Evolutionary conservation across 352 stramenopile genomes (phyloP).

Genomic region (Phytophthora syringae): DNA sequence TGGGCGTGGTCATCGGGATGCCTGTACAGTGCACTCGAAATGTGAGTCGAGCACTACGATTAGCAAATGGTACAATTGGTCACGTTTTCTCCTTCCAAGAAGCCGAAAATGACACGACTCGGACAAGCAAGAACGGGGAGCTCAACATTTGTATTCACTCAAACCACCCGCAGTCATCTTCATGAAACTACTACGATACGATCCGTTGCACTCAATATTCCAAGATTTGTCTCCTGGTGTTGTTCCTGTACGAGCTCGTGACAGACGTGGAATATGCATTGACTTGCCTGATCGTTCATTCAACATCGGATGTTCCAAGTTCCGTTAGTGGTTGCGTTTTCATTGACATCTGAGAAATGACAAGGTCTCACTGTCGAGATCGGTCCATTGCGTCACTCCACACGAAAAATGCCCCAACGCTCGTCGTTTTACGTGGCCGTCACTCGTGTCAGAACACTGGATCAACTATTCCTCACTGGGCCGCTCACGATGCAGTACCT

Average conservation of each 20-base stretch:
- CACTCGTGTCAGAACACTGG: no score
- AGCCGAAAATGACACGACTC: not conserved
- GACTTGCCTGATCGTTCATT: not conserved
- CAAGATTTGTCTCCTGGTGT: not conserved
- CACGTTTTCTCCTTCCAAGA: not conserved
- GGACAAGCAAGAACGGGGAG: not conserved
- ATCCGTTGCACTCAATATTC: not conserved
- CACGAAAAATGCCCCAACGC: not conserved
- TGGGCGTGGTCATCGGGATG: not conserved
- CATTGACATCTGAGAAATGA: constrained; percentile 6
- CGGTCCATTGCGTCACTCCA: not conserved
- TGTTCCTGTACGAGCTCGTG: not conserved
- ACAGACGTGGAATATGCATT: not conserved
- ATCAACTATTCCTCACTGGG: no score
- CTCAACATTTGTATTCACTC: not conserved
- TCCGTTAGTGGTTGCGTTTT: constrained; percentile 10
- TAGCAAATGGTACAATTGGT: constrained; percentile 4
- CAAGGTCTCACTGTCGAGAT: constrained; percentile 14
- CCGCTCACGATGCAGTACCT: no score
- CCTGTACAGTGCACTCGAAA: constrained; percentile 9
- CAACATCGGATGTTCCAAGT: not conserved
- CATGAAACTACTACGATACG: not conserved
- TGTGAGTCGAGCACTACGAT: not conserved
- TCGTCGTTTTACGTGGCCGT: constrained; percentile 14
- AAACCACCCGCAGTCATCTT: not conserved